A percentile compares a stretch with the other conserved stretches of the same genome.
These are phyloP conservation scores for Oryza nivara DNA, from an alignment of 176 grass and related monocot genomes.

Conservation along the genomic window DNA sequence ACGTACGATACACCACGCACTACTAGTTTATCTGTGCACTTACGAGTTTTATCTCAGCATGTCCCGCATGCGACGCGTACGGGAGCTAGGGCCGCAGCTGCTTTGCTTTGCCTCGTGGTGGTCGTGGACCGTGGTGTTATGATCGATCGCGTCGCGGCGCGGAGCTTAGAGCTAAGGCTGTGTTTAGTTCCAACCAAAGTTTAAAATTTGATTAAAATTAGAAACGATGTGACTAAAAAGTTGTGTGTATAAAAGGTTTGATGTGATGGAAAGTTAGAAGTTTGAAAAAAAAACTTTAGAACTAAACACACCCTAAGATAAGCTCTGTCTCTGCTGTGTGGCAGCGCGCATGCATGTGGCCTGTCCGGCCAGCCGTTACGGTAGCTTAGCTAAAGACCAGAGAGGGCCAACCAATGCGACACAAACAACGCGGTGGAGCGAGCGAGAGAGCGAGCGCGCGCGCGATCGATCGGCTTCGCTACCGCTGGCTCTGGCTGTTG, in stretches of 20 bases:
- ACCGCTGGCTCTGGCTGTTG: background rate
- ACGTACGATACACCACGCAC: background rate
- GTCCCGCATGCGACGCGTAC: conserved; percentile 21
- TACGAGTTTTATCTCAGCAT: background rate
- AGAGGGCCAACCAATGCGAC: background rate
- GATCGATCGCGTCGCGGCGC: background rate
- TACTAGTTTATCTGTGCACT: background rate
- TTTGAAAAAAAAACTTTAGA: no score
- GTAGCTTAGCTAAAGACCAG: background rate
- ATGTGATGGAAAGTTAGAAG: no score
- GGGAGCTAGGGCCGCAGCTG: background rate
- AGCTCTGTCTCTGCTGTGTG: background rate
- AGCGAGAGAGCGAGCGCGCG: background rate
- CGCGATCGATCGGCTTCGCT: background rate
- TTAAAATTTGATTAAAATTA: no score
- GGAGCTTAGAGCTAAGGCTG: background rate
- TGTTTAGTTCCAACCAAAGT: no score
- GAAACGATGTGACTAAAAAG: no score
- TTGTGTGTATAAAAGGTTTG: no score
- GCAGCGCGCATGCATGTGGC: conserved; percentile 48
- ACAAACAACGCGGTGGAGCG: background rate
- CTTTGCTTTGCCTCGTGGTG: background rate
- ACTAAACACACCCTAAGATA: no score
- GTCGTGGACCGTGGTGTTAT: background rate
- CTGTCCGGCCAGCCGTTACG: conserved; percentile 13